phyloP scores from a whole-genome alignment of 208 protist species.

The Leishmania tarentolae region DNA sequence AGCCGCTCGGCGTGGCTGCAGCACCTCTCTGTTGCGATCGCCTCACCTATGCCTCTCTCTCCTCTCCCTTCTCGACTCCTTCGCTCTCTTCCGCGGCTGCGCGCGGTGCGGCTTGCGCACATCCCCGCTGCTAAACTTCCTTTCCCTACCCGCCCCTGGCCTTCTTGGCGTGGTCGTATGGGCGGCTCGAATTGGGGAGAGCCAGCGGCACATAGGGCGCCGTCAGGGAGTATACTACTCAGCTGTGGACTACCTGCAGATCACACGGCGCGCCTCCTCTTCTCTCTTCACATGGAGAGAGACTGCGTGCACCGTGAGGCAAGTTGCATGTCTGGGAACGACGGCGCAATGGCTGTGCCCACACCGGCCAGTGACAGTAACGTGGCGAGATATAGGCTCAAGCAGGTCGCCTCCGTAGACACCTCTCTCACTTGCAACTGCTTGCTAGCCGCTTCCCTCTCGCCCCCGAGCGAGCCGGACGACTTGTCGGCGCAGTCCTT shows the following conservation, averaged over 20 bases:
- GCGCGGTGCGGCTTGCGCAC: not conserved
- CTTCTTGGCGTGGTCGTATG: not conserved
- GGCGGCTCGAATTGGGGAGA: not conserved
- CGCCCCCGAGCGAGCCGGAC: not conserved
- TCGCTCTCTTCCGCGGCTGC: not conserved
- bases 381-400: not conserved
- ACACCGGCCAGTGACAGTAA: not conserved
- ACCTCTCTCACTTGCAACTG: slow-evolving; percentile 76
- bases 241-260: not conserved
- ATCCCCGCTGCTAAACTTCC: not conserved
- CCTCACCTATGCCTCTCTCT: not conserved
- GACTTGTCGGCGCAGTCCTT: not conserved
- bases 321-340: not conserved
- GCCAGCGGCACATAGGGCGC: not conserved
- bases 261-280: not conserved
- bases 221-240: not conserved
- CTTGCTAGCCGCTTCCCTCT: slow-evolving; percentile 41
- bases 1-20: not conserved
- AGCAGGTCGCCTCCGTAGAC: slow-evolving; percentile 2
- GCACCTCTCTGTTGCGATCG: not conserved
- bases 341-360: not conserved
- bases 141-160: too few species aligned
- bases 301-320: not conserved
- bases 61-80: not conserved
- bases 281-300: not conserved